Conservation (phyloP, 495 filamentous ascomycete genomes). For the Tuber magnatum region DNA sequence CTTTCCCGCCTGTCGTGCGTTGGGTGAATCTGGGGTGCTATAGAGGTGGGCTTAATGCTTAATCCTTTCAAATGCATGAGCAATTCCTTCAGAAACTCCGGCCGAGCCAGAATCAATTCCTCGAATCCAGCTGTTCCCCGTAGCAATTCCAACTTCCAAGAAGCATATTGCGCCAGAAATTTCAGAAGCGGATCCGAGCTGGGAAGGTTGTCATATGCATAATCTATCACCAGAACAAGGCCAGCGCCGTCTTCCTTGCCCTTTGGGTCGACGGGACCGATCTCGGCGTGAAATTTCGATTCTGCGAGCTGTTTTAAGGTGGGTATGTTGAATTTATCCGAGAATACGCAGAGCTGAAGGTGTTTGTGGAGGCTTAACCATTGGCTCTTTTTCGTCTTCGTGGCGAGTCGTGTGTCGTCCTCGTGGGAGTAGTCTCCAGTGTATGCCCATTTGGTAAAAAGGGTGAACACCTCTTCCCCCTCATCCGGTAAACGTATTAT, state of each 20-base stretch:
- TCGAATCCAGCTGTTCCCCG: not conserved
- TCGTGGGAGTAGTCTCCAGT: not conserved
- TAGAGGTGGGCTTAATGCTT: not conserved
- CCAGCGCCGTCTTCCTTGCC: not conserved
- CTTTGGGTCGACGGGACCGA: not conserved
- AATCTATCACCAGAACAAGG: not conserved
- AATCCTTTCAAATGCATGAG: not conserved
- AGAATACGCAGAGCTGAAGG: not conserved
- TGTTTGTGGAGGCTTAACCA: not conserved
- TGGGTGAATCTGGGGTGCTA: not conserved
- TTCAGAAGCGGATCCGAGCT: not conserved
- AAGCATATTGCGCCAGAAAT: not conserved
- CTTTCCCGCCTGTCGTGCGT: too few relatives aligned
- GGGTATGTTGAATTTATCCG: not conserved
- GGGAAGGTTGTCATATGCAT: not conserved
- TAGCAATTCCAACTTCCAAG: not conserved
- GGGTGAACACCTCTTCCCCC: not conserved
- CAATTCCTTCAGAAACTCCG: not conserved
- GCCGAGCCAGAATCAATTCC: not conserved
- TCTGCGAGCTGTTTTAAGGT: not conserved
- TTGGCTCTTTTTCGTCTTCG: too few relatives aligned
- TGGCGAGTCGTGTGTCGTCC: not conserved
- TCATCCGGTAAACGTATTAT: not conserved
- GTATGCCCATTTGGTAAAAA: not conserved
- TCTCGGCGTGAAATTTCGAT: not conserved